These are phyloP conservation scores for Aspergillus cristatus DNA, from an alignment of 495 filamentous ascomycete genomes.

Conservation along the genomic window DNA sequence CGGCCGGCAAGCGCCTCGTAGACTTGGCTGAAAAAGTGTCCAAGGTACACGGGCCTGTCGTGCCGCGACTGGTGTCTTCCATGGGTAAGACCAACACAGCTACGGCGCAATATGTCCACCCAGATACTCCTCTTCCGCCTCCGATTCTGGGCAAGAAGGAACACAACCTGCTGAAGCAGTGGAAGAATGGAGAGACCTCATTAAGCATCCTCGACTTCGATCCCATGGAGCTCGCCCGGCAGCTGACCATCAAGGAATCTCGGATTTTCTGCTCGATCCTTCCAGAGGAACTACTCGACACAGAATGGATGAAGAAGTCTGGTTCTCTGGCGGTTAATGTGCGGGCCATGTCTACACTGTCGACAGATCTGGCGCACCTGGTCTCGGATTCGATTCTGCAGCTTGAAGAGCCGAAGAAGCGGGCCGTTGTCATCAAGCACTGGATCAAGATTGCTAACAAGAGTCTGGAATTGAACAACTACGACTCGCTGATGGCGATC, in stretches of 20 bases:
- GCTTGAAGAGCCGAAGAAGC: conserved; percentile 79
- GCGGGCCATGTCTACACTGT: conserved; percentile 85
- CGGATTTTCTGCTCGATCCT: conserved; percentile 86
- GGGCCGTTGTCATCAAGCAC: conserved; percentile 86
- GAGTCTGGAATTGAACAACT: conserved; percentile 86
- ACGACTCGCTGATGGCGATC: conserved; percentile 93
- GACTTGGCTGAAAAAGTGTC: conserved; percentile 81
- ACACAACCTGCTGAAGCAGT: conserved; percentile 57
- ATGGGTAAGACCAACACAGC: conserved; percentile 81
- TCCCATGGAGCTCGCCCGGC: conserved; percentile 81
- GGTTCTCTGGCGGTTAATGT: conserved; percentile 81
- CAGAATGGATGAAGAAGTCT: conserved; percentile 84
- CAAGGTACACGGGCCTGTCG: conserved; percentile 59
- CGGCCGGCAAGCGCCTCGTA: conserved; percentile 66
- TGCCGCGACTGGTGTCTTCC: conserved; percentile 79
- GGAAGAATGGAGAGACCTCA: conserved; percentile 58
- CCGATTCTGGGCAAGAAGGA: conserved; percentile 70
- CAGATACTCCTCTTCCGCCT: conserved; percentile 60
- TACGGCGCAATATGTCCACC: conserved; percentile 55
- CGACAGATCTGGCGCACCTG: conserved; percentile 83
- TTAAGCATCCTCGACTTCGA: conserved; percentile 90
- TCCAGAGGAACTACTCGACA: conserved; percentile 87
- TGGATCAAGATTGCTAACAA: conserved; percentile 94
- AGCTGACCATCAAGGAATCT: conserved; percentile 90
- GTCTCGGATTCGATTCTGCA: conserved; percentile 93